Base-by-base conservation (phyloP, 2,329 filamentous ascomycete species). In the Neofusicoccum ribis region DNA sequence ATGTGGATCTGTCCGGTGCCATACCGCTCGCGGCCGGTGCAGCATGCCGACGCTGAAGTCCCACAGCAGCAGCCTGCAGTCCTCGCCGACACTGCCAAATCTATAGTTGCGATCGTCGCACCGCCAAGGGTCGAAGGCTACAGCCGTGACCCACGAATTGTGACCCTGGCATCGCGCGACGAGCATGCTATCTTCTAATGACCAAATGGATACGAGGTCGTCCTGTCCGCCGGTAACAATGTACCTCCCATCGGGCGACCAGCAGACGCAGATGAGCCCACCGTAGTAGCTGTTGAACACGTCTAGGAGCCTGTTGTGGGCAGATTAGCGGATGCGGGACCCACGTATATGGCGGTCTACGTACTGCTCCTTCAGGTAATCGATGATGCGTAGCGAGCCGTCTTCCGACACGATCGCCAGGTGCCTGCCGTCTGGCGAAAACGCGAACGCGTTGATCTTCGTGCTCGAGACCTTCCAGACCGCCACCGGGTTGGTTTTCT, bases 11-110 rank as follows among this genome's bases (percentile, higher is more conserved):
- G 43, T 43, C 15, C 39, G 36, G n/a, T 31, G 39, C 34, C 90
- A 73, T 81, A 93, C 91, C 70, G 87, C 89, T 79, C 94, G 94
- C 20, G 95, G 94, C 67, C 93, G 86, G 77, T 96, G 91, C 71
- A 99, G 84, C 94, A 98, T 98, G 71, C 93, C 93, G 47, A 97
- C 92, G 69, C 90, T 97, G 76, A 99, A 99, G 80, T 99, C 95
- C 95, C 95, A 99, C 12, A 99, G 82, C 66, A 97, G 87, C 17
- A 99, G 82, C 65, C 93, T 86, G 71, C 93, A 92, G 76, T 99
- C 95, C 75, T 98, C 94, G 14, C 94, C 95, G 0, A 99, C 94
- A 72, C 92, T 97, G 36, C 95, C 95, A 72, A 99, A 97, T 1
- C 95, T 88, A 78, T 99, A 99, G 72, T 92, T 98, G 71, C 91